A percentile compares a stretch with the other conserved stretches of the same genome.
Evolutionary conservation across 106 monocot species (phyloP).

Genomic region (Dactylorhiza incarnata): DNA sequence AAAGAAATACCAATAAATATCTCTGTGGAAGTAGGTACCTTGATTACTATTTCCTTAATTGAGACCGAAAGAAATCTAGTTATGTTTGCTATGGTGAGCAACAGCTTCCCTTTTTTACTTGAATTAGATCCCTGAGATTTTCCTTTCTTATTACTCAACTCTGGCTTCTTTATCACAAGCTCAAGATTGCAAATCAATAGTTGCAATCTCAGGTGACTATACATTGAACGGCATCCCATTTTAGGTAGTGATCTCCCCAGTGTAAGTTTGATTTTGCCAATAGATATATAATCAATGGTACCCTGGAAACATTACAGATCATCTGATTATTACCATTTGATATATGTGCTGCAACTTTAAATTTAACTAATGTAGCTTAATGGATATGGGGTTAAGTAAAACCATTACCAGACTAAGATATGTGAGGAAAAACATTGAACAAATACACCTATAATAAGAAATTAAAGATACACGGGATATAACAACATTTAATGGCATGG

Average conservation of each 20-base stretch:
- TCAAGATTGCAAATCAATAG: slow-evolving; percentile 70
- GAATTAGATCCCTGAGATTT: slow-evolving; percentile 37
- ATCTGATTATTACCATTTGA: background rate
- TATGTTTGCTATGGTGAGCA: slow-evolving; percentile 49
- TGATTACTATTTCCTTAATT: slow-evolving; percentile 66
- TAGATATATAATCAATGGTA: slow-evolving; percentile 55
- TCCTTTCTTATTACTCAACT: slow-evolving; percentile 21
- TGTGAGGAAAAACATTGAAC: background rate
- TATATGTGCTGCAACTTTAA: background rate
- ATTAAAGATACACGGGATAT: no score
- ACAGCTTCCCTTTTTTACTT: slow-evolving; percentile 66
- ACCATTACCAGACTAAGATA: background rate
- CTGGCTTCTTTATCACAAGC: slow-evolving; percentile 42
- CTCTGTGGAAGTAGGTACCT: slow-evolving; percentile 30
- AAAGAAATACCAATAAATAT: background rate
- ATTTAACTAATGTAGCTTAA: background rate
- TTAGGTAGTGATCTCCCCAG: slow-evolving; percentile 75
- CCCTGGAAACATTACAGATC: slow-evolving; percentile 41
- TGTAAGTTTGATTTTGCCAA: slow-evolving; percentile 82
- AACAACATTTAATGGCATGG: no score
- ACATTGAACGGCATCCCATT: slow-evolving; percentile 56
- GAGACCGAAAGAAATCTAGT: slow-evolving; percentile 66
- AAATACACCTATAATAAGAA: background rate
- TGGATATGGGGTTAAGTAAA: no score
- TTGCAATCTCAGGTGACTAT: slow-evolving; percentile 72